Conservation (phyloP, 2,329 filamentous ascomycete species). For the Trichoderma aggressivum region DNA sequence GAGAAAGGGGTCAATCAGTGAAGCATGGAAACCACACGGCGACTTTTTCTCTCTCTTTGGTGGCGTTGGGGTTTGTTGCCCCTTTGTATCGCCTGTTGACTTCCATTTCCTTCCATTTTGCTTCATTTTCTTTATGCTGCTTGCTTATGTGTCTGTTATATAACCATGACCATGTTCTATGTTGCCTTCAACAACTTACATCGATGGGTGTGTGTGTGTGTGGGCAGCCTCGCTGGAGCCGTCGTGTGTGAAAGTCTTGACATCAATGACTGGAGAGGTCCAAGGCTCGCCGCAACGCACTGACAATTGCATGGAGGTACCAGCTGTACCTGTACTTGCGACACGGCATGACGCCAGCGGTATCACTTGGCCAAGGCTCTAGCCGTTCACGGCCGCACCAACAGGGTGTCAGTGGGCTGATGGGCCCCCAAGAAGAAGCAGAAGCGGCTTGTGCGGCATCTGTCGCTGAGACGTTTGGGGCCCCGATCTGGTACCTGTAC, state of each 20-base stretch:
- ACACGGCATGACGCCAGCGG: conserved; percentile 6
- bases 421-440: not conserved
- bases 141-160: not conserved
- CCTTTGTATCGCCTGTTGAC: not conserved
- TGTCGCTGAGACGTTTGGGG: not conserved
- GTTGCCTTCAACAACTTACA: not conserved
- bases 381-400: not conserved
- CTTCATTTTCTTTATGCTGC: not conserved
- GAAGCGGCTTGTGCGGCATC: not conserved
- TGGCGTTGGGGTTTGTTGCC: not conserved
- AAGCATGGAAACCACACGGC: not conserved
- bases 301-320: not conserved
- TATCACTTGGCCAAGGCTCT: conserved; percentile 4
- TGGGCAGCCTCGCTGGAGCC: not conserved
- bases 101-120: not conserved
- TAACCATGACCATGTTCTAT: not conserved
- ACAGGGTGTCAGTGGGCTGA: conserved; percentile 6
- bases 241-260: not conserved
- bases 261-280: too few species aligned
- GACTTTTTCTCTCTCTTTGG: not conserved
- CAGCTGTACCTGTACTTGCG: not conserved
- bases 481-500: not conserved
- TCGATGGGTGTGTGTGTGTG: not conserved
- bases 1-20: not conserved
- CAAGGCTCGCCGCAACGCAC: not conserved